Percentiles rank a stretch among this genome's conserved stretches.
Conservation (phyloP, 2,329 filamentous ascomycete species). For the Pochonia chlamydosporia region DNA sequence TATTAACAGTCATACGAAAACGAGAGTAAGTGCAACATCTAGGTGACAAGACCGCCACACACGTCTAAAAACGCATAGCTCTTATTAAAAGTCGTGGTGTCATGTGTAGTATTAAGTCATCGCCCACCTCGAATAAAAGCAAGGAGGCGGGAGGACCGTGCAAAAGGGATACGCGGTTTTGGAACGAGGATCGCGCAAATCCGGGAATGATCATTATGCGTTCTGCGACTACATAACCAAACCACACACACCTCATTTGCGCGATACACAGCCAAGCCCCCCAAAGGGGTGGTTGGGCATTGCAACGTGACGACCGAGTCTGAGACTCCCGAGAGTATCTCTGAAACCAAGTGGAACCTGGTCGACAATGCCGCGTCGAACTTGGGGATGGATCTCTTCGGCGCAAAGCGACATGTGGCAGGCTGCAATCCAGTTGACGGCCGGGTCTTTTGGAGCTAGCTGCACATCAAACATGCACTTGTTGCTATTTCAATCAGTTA, state of each 20-base stretch:
- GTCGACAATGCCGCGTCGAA: constrained; percentile 1
- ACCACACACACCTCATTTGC: neutral
- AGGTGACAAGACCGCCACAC: neutral
- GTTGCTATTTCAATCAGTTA: no score
- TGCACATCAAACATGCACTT: no score
- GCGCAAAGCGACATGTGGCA: neutral
- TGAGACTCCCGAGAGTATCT: constrained; percentile 4
- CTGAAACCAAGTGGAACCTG: constrained; percentile 1
- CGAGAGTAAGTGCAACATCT: no score
- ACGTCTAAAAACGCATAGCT: neutral
- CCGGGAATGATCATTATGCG: constrained; percentile 1
- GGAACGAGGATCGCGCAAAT: neutral
- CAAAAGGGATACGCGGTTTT: neutral
- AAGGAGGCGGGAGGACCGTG: constrained; percentile 4
- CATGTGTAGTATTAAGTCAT: constrained; percentile 2
- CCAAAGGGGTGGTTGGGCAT: constrained; percentile 1
- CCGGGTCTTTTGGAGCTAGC: constrained; percentile 1
- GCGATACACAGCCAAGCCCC: neutral
- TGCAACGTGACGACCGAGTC: constrained; percentile 3
- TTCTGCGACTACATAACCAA: neutral
- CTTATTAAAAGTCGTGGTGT: neutral
- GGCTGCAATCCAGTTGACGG: constrained; percentile 1
- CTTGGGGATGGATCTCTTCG: no score
- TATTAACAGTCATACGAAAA: no score
- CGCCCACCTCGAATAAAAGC: neutral